Percentiles rank a stretch among this genome's conserved stretches.
Conservation (phyloP, 2,329 filamentous ascomycete genomes). For the Chaetoscypha palmicola region DNA sequence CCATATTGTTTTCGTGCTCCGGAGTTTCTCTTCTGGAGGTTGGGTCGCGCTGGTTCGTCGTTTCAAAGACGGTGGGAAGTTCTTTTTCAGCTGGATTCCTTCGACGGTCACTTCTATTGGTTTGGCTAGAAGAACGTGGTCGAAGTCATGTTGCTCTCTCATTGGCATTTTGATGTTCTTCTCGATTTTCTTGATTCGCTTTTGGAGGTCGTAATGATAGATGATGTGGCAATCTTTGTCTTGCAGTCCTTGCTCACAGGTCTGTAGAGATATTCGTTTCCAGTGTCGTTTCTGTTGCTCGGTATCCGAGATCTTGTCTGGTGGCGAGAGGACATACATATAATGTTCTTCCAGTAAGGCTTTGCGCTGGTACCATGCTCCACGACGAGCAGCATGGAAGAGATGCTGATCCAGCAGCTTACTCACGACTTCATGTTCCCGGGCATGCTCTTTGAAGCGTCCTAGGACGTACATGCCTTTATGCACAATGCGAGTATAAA, state of each 20-base stretch:
- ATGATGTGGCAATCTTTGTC: constrained; percentile 87
- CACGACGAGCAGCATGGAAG: constrained; percentile 78
- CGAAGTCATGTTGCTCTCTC: constrained; percentile 86
- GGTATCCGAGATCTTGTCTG: constrained; percentile 26
- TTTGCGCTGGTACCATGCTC: constrained; percentile 93
- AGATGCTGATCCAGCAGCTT: constrained; percentile 74
- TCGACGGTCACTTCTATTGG: constrained; percentile 69
- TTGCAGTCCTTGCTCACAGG: constrained; percentile 80
- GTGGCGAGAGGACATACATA: constrained; percentile 54
- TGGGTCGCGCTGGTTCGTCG: constrained; percentile 13
- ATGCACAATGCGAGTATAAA: constrained; percentile 88
- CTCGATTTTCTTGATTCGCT: constrained; percentile 86
- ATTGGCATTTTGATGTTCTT: constrained; percentile 75
- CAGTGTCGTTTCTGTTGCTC: constrained; percentile 73
- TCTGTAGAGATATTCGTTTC: constrained; percentile 67
- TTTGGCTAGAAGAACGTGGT: constrained; percentile 70
- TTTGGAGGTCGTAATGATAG: constrained; percentile 90
- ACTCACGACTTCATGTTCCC: constrained; percentile 66
- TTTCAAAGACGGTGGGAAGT: constrained; percentile 33
- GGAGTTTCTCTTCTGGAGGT: constrained; percentile 25
- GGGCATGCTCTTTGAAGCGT: constrained; percentile 70
- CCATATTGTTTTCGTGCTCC: constrained; percentile 75
- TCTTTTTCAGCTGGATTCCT: constrained; percentile 69
- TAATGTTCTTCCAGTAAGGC: constrained; percentile 94
- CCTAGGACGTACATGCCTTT: constrained; percentile 76